Evolutionary conservation across 2,329 filamentous ascomycete species (phyloP).

Genomic region (Trichoderma gracile): DNA sequence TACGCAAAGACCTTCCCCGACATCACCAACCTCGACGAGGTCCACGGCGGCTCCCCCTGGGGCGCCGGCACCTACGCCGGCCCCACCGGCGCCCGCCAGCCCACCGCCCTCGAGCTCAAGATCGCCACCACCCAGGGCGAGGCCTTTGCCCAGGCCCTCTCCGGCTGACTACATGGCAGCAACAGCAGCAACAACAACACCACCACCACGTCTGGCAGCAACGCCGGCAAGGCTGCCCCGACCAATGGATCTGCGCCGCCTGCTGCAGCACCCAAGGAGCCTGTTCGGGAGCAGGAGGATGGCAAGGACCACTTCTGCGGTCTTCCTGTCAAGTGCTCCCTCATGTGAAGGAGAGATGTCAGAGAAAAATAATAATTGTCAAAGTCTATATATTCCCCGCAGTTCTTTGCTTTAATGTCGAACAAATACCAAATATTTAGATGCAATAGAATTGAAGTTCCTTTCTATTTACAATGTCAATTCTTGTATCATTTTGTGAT

Average conservation of each 20-base stretch:
- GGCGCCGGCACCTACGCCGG: constrained; percentile 87
- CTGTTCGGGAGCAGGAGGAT: constrained; percentile 7
- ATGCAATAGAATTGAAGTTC: constrained; percentile 13
- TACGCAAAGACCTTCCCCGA: constrained; percentile 77
- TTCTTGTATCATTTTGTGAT: background rate
- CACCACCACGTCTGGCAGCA: too few species aligned
- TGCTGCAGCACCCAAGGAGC: constrained; percentile 23
- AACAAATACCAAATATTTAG: constrained; percentile 7
- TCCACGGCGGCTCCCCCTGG: constrained; percentile 88
- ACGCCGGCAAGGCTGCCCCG: constrained; percentile 32
- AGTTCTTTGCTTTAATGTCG: constrained; percentile 17
- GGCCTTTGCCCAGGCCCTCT: constrained; percentile 74
- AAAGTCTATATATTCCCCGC: background rate
- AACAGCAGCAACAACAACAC: constrained; percentile 28
- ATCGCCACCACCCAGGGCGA: constrained; percentile 82
- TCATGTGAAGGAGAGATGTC: constrained; percentile 51
- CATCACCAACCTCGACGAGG: constrained; percentile 71
- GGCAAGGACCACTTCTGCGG: constrained; percentile 68
- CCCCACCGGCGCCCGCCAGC: constrained; percentile 81
- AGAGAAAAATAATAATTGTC: background rate
- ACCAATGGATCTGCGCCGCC: constrained; percentile 30
- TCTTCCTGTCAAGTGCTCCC: constrained; percentile 70
- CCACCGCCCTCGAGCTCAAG: constrained; percentile 71
- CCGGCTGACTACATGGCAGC: constrained; percentile 76
- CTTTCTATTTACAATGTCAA: background rate